These are phyloP conservation scores for Kwoniella shandongensis DNA, from an alignment of 768 basidiomycete genomes.

Conservation along the genomic window DNA sequence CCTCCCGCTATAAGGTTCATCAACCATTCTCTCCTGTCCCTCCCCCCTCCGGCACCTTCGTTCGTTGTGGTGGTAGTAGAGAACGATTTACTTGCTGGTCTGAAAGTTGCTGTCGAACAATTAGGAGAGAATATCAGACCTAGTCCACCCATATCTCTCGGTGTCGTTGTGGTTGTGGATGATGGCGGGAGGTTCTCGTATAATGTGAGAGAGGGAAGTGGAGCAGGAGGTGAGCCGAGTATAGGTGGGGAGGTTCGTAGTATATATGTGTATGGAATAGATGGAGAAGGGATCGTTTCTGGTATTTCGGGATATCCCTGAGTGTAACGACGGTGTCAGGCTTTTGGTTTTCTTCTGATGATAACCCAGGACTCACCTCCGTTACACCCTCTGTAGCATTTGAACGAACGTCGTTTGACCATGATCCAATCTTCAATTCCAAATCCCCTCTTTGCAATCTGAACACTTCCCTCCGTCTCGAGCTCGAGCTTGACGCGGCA, in stretches of 20 bases:
- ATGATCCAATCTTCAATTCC: no score
- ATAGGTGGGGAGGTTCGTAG: not conserved
- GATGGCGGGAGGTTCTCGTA: constrained; percentile 1
- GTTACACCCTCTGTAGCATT: no score
- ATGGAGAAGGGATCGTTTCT: constrained; percentile 1
- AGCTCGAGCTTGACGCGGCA: no score
- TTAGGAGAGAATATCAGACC: not conserved
- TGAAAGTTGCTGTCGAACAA: not conserved
- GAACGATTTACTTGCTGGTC: no score
- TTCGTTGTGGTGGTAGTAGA: not conserved
- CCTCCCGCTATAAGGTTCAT: no score
- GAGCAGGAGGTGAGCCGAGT: not conserved
- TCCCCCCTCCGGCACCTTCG: no score
- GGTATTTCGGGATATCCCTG: constrained; percentile 1
- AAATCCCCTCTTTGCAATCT: no score
- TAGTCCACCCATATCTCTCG: not conserved
- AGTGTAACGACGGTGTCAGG: not conserved
- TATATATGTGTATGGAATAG: not conserved
- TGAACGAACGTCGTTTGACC: no score
- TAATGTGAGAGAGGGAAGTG: not conserved
- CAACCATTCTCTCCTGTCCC: not conserved
- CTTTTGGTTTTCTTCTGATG: no score
- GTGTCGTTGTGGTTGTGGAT: not conserved
- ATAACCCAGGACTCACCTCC: no score
- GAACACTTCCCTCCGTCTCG: no score